Evolutionary conservation across 495 filamentous ascomycete genomes (phyloP), one percentile per base, ranked within the genome.

Genomic region (Elaphomyces granulatus): DNA sequence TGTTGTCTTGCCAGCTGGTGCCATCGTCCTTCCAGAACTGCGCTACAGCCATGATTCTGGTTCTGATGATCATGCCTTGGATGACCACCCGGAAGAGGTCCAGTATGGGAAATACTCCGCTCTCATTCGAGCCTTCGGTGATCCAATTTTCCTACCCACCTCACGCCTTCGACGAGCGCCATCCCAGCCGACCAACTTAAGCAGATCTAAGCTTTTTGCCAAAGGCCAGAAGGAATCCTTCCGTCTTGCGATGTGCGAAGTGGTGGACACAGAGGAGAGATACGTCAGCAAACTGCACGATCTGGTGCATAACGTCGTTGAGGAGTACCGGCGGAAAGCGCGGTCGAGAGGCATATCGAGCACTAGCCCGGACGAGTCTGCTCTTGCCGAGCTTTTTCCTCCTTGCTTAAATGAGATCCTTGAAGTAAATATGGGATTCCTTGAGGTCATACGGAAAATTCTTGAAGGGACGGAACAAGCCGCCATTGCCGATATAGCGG

Each of bases 181-280:
- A 15, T 95, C 87, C 15, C 82, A 78, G 52, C 78, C 86, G 12
- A 88, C 78, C 33, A 76, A 82, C 23, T 59, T 87, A 20, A 84
- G 79, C 54, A 69, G 76, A 42, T 80, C 70, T 38, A 78, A 74
- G 45, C 67, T 77, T 0, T 83, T 94, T 46, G 71, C 78, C 4
- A 78, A 78, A 50, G 76, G 78, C 33, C 84, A 94, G 50, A 87
- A 92, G 51, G 72, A 87, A 39, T 77, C 78, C 31, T 57, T 96
- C 41, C 77, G 87, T 37, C 75, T 83, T 45, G 87, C 93, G 51
- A 80, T 99, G 76, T 81, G 77, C 46, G 90, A 99, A 55, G 53
- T 96, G 41, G 72, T 93, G 18, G 84, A 93, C 49, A 99, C 90
- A 0, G 90, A 99, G 59, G 84, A 88, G 50, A 76, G 83, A 49